Base-by-base conservation (phyloP, 495 filamentous ascomycete species). In the Annulohypoxylon nitens region DNA sequence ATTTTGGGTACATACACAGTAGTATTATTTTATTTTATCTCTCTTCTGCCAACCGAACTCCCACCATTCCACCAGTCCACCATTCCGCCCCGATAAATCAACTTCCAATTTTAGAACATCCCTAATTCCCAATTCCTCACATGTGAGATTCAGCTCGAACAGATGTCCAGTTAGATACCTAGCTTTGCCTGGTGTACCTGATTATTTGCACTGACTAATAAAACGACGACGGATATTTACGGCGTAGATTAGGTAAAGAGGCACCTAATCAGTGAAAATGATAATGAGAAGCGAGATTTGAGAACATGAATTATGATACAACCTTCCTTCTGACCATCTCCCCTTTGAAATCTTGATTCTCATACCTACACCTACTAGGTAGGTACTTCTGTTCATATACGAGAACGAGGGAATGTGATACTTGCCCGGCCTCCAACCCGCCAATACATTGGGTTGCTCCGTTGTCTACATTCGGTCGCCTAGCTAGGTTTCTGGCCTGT, bases 81-180 rank as follows among this genome's bases (percentile, higher is more conserved):
- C 26, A 36, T 23, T 50, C 16, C 48, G 9, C 58, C 64, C 65
- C 65, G 65, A 63, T 67, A 37, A 23, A 41, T 57, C 4, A 69
- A 39, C 18, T 64, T 70, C 72, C 72, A 75, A 47, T 70, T 74
- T 70, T 70, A 75, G 72, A 67, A 70, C 39, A 61, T 34, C 23
- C 30, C 30, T 30, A 30, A 30, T 30, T 30, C 5, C 30, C 30
- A 30, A 30, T 30, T 6, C 30, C 30, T 66, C 61, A n/a, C 65
- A 73, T 68, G 53, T 50, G 20, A 61, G 26, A 43, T 36, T 66
- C 37, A 66, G 41, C 51, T 65, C 23, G 50, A 47, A 11, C 33
- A 20, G 16, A 60, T 60, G 8, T 26, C 39, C 12, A n/a, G 20
- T 41, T 26, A 18, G 26, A 30, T 1, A 9, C 0, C 57, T 37